These are phyloP conservation scores for Clarireedia monteithiana DNA, from an alignment of 2,329 filamentous ascomycete species.

Conservation along the genomic window DNA sequence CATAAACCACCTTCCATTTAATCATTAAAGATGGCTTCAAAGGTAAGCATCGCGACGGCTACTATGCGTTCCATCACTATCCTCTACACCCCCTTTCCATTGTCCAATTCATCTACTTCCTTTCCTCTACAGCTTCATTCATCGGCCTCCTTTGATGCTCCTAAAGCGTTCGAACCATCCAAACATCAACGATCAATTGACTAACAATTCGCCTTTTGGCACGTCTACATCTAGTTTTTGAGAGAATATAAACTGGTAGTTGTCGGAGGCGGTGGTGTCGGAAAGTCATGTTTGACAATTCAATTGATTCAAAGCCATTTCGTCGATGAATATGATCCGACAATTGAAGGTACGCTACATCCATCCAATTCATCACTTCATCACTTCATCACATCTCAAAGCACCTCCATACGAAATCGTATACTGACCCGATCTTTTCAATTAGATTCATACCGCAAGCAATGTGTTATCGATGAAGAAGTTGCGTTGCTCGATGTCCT, in stretches of 20 bases:
- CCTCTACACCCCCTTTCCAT: background rate
- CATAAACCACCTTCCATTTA: constrained; percentile 10
- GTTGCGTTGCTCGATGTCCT: constrained; percentile 95
- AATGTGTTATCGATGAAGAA: constrained; percentile 98
- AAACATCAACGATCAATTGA: constrained; percentile 7
- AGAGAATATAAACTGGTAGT: constrained; percentile 95
- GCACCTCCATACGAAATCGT: too few relatives aligned
- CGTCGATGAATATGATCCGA: constrained; percentile 98
- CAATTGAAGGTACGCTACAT: constrained; percentile 76
- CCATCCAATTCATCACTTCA: background rate
- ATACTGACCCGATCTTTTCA: background rate
- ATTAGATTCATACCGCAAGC: constrained; percentile 97
- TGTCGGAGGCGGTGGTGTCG: constrained; percentile 94
- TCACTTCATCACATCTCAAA: background rate
- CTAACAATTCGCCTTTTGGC: constrained; percentile 10
- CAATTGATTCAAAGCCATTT: constrained; percentile 89
- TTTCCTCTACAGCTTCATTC: too few relatives aligned
- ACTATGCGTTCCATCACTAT: too few relatives aligned
- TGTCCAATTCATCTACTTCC: too few relatives aligned
- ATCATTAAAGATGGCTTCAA: constrained; percentile 30
- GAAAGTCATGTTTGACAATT: constrained; percentile 98
- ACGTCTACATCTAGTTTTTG: constrained; percentile 53
- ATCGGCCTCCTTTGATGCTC: too few relatives aligned
- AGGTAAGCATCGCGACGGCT: constrained; percentile 23
- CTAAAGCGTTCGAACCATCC: too few relatives aligned